Evolutionary conservation across 768 basidiomycete genomes (phyloP), one percentile per base, ranked within the genome.

Genomic region (Porpolomopsis calyptriformis): DNA sequence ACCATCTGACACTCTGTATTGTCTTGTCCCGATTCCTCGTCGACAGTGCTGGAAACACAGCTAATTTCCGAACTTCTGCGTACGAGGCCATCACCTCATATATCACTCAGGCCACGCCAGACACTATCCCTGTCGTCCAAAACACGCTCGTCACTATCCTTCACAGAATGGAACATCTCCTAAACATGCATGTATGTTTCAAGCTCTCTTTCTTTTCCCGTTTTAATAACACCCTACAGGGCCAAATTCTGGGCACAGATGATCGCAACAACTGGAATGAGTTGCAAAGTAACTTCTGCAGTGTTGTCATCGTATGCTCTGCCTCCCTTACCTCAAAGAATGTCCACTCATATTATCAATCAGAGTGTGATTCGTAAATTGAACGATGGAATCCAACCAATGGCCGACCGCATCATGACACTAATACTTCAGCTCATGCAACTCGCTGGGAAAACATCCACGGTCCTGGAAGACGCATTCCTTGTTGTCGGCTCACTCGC

Each of bases 231-330:
- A 14, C 41, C 19, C 50, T 29, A 11, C 55, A 93, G 80, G 89
- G 86, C 62, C 93, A 98, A 66, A 85, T 98, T 47, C 71, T 99
- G 31, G 96, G 96, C 36, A 72, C 82, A 14, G 96, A 99, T 63
- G 96, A 99, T 59, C 82, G 89, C 51, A 93, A 92, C 65, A 99
- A 96, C 69, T 96, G 94, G 92, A 96, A 96, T 58, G 94, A 99
- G 61, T 73, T 99, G 20, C 93, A 96, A 62, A 84, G 89, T 65
- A 96, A 94, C 66, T 74, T 97, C 55, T 96, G 92, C 62, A 81
- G 84, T 53, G 86, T 96, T 39, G 72, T 88, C 44, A 85, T 89
- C 45, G 89, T 90, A 58, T 59, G 86, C 69, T 18, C 27, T 38
- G 34, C 4, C 34, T 5, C 4, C 23, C 10, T 41, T 38, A 18